Evolutionary conservation across 1,284 basidiomycete genomes (phyloP), one percentile per base, ranked within the genome.

Genomic region (Thelephora terrestris): DNA sequence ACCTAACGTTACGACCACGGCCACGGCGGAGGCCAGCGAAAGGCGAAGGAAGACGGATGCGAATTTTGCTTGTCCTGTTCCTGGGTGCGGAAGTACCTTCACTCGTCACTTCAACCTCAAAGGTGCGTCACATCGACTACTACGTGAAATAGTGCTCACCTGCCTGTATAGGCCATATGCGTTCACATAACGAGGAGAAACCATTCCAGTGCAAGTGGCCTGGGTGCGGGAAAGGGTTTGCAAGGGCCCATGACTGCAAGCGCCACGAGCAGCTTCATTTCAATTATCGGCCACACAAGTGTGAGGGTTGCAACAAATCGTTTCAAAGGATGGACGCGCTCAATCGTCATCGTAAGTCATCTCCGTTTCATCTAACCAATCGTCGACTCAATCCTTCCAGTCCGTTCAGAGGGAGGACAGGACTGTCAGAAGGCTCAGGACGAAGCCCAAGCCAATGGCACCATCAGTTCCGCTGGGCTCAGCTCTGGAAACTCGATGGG

Each of bases 191-290:
- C 45, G 83, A 87, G 60, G 86, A 90, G 64, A 80, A 86, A 53
- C 86, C 86, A 23, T 91, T 85, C 71, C 75, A 79, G 58, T 91
- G 87, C 68, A 82, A 85, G 59, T 90, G 85, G 84, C 85, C 87
- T 0, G 86, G 85, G 17, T 91, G 87, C 58, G 81, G 78, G 45
- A 89, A 88, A 66, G 82, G 84, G 34, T 91, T 91, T 53, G 85
- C 86, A n/a, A 64, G 85, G 49, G 85, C 88, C 62, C 85, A 90
- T 57, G 87, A 90, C 60, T 89, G 85, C 65, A 90, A 87, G 60
- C 74, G 86, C 3, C 87, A 91, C 56, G 85, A 90, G 60, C 79
- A 85, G 54, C 69, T 89, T 39, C 87, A 90, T 59, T 76, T 81
- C 45, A 86, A 85, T 56, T 81, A 81, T 56, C 69, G 83, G 25